These are phyloP conservation scores for Sporobolomyces pararoseus DNA, from an alignment of 768 basidiomycete genomes.

Conservation along the genomic window DNA sequence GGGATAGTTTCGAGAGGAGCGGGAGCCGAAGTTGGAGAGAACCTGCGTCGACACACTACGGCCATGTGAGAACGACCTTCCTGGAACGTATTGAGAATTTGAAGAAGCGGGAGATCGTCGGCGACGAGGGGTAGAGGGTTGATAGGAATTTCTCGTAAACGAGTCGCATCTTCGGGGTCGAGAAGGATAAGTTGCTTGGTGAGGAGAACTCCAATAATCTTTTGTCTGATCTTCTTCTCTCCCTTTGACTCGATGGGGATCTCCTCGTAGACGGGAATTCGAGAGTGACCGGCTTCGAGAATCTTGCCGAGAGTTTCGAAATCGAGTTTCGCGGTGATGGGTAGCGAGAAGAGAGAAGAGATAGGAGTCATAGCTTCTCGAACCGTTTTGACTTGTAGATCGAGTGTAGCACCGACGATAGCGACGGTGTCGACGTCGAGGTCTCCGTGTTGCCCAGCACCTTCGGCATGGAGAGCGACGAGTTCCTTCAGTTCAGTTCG, in stretches of 20 bases:
- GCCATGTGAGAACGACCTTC: constrained; percentile 90
- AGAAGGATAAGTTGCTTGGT: constrained; percentile 75
- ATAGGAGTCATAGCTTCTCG: constrained; percentile 49
- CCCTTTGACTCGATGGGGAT: background rate
- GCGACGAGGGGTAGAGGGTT: constrained; percentile 84
- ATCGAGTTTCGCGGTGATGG: constrained; percentile 75
- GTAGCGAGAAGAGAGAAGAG: constrained; percentile 79
- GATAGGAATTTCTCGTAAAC: constrained; percentile 74
- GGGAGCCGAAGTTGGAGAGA: background rate
- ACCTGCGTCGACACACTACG: constrained; percentile 56
- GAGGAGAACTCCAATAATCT: constrained; percentile 77
- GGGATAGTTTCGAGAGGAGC: background rate
- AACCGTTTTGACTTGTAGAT: constrained; percentile 72
- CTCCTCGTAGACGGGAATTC: constrained; percentile 65
- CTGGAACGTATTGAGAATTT: constrained; percentile 82
- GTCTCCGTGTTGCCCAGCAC: constrained; percentile 74
- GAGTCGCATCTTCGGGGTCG: constrained; percentile 81
- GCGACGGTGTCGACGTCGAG: constrained; percentile 79
- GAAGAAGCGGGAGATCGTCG: constrained; percentile 75
- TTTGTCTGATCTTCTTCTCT: constrained; percentile 60
- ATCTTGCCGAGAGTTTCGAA: constrained; percentile 73
- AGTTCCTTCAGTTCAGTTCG: constrained; percentile 79
- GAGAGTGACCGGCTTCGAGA: constrained; percentile 75
- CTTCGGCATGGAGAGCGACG: constrained; percentile 70
- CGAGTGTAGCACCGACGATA: constrained; percentile 83